Evolutionary conservation across 2,329 filamentous ascomycete genomes (phyloP), one percentile per base, ranked within the genome.

Genomic region (Furcasterigmium sp.): DNA sequence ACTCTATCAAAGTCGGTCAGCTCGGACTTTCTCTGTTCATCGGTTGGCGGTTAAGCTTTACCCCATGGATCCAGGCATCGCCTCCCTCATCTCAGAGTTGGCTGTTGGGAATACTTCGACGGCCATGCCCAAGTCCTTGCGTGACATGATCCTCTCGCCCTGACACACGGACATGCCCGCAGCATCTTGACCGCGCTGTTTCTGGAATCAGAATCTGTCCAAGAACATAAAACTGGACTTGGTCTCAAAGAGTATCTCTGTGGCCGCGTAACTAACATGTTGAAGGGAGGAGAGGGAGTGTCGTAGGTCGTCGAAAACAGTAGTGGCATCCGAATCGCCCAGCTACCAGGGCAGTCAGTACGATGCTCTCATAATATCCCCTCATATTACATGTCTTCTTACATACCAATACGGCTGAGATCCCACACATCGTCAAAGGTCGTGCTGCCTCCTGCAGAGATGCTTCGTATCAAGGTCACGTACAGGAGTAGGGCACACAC

Each of bases 71-170:
- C 90, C 90, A 11, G 88, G 85, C 41, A 93, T 43, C 30, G 14
- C 34, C 37, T 77, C 69, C 30, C 91, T 74, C 48, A 85, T 78
- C 46, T 80, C 76, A 52, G 88, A 89, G 51, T 95, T 85, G 42
- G 83, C 74, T n/a, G n/a, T n/a, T n/a, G n/a, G n/a, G 65, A 95
- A 94, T 53, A 95, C 89, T 60, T 84, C 86, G 47, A 83, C 78
- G 37, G 86, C 90, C 76, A 95, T 85, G 44, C 89, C 91, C 59
- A 90, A 88, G 51, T 88, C 89, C 69, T 95, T 96, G 72, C 86
- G 85, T 62, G 95, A 88, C 61, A 85, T 91, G 53, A 95, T 84
- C 36, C 88, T 78, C 48, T 90, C 90, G 29, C 87, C 87, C 71
- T 76, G 53, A 76, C 84, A 73, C 74, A 89, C 55, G 72, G 89